Conservation (phyloP, 805 yeast species). For the Metschnikowia lachancei region DNA sequence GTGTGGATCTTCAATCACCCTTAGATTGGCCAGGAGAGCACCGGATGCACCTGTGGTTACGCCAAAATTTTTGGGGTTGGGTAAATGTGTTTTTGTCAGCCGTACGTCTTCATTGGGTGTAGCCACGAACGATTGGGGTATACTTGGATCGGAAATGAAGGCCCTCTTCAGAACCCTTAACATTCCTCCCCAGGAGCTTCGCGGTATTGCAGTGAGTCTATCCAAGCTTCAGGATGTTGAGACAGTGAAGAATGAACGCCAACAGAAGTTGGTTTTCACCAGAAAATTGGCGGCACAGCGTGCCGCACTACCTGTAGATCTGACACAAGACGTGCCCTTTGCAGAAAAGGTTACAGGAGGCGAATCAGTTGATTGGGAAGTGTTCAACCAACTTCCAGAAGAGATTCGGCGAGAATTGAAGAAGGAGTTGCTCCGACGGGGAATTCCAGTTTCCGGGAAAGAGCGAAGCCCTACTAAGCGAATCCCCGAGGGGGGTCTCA, state of each 20-base stretch:
- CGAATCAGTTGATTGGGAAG: slow-evolving; percentile 60
- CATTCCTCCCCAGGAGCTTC: slow-evolving; percentile 62
- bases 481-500: slow-evolving; percentile 12
- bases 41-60: slow-evolving; percentile 70
- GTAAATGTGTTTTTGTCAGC: slow-evolving; percentile 64
- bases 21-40: slow-evolving; percentile 65
- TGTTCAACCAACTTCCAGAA: slow-evolving; percentile 61
- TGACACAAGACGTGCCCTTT: slow-evolving; percentile 14
- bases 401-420: slow-evolving; percentile 63
- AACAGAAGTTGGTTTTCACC: slow-evolving; percentile 15
- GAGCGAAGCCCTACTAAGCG: slow-evolving; percentile 12
- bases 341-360: slow-evolving; percentile 16
- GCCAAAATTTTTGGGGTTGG: slow-evolving; percentile 81
- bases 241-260: slow-evolving; percentile 15
- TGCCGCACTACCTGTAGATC: background rate
- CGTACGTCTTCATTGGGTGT: slow-evolving; percentile 59
- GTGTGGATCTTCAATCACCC: slow-evolving; percentile 55
- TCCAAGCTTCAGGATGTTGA: slow-evolving; percentile 50
- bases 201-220: slow-evolving; percentile 78
- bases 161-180: slow-evolving; percentile 53
- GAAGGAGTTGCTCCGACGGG: slow-evolving; percentile 49
- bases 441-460: slow-evolving; percentile 23
- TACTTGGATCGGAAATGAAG: slow-evolving; percentile 59
- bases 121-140: slow-evolving; percentile 57
- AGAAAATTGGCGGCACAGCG: background rate